Base-by-base conservation (phyloP, 768 basidiomycete genomes). In the Clavaria fumosa region DNA sequence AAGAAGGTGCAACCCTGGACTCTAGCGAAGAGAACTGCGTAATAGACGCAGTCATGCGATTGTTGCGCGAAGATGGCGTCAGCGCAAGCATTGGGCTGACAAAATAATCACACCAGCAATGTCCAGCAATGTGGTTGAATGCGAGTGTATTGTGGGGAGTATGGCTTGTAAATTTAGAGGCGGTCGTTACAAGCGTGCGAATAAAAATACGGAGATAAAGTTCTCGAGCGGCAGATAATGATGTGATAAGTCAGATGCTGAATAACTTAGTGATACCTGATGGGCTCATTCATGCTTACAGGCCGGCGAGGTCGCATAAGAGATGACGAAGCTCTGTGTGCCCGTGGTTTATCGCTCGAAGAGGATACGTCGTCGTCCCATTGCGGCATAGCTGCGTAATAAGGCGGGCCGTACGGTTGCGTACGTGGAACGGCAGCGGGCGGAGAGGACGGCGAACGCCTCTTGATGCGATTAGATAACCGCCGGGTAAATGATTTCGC, bases 301-400 rank as follows among this genome's bases (percentile, higher is more conserved):
- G 9, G 9, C 14, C 26, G 9, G 9, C 26, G 26, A 28, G 26
- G 9, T 14, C 26, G 14, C 26, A 28, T 9, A 9, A 14, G 26
- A 28, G 9, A 28, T 9, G 9, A 9, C 26, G 14, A 14, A 28
- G 9, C 9, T 28, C 9, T 28, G 26, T 28, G 26, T 28, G 9
- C 14, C 26, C 9, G 26, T 9, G 9, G 14, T 9, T 14, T 28
- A 7, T 36, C 33, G 4, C 12, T 23, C 34, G 39, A 3, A 45
- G 26, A 14, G 79, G 85, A 35, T 69, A 73, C 37, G 57, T 89
- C 11, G 59, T 90, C 5, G 78, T 84, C 46, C 67, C 64, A 4
- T 73, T 83, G 49, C 60, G 89, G 15, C 59, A 69, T 34, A 66
- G 58, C 36, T 70, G 70, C 48, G 66, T 89, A 17, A 55, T 65